These are phyloP conservation scores for Thielaviopsis ethacetica DNA, from an alignment of 2,329 filamentous ascomycete species.

Conservation along the genomic window DNA sequence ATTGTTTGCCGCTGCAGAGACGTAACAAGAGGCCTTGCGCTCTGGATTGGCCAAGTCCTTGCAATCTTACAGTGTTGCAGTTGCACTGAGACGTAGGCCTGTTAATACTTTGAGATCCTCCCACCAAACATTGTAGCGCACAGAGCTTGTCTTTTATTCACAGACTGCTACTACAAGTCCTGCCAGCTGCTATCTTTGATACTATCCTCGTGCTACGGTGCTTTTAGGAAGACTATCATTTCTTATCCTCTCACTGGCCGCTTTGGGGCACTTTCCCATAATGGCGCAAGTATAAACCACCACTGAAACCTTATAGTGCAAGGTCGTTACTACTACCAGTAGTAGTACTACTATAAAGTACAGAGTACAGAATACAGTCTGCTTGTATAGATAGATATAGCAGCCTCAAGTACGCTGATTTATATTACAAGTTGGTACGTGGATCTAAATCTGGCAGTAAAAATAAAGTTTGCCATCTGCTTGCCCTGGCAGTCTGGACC, in stretches of 20 bases:
- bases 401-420: too few relatives aligned
- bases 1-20: neutral
- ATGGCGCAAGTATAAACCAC: too few relatives aligned
- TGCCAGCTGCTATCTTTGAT: neutral
- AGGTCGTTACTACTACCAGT: too few relatives aligned
- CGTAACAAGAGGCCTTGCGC: neutral
- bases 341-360: too few relatives aligned
- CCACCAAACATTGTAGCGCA: neutral
- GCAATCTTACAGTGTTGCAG: neutral
- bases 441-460: neutral
- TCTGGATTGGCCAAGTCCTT: neutral
- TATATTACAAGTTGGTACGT: too few relatives aligned
- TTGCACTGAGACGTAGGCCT: neutral
- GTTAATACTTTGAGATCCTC: neutral
- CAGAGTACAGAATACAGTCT: too few relatives aligned
- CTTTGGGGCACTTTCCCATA: neutral
- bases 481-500: neutral
- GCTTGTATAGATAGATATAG: too few relatives aligned
- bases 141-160: neutral
- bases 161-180: too few relatives aligned
- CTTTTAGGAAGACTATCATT: neutral
- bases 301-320: neutral
- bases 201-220: neutral
- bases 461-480: neutral
- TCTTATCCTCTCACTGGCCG: neutral